Base-by-base conservation (phyloP, 345 rosid genomes). In the Luvunga scandens region DNA sequence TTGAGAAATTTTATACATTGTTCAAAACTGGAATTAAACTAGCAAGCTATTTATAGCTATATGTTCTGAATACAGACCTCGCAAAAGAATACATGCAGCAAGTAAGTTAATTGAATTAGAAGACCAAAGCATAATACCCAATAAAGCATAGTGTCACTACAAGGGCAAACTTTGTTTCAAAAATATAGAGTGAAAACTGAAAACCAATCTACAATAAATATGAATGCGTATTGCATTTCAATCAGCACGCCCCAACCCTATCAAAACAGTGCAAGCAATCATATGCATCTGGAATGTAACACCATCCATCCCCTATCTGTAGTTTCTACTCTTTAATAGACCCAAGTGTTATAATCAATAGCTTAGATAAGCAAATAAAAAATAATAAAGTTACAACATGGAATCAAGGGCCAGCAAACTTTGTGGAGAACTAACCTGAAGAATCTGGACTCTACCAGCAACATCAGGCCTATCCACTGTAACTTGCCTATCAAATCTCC, bases 391-490 rank as follows among this genome's bases (percentile, higher is more conserved):
- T 28, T 7, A 55, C 73, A 3, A 31, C 33, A 68, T 5, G 62
- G 30, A 45, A 34, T 61, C 13, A 22, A 63, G 48, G 22, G 9
- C 19, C 25, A 39, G 19, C 6, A 36, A 34, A 6, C 60, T 62
- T 31, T 4, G 14, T 19, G 56, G 22, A 39, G 24, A 62, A 69
- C 83, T 75, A 70, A 94, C 97, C 98, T 91, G 95, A 85, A 94
- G 97, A 71, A 94, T 94, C 83, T 85, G 91, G 66, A 92, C 93
- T 81, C 98, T 88, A 5, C 98, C 97, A 72, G 98, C 97, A 36
- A 91, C 97, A 89, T 93, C 97, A 80, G 98, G 98, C 81, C 97
- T 83, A 74, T 92, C 98, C 10, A 91, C 98, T 0, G 95, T 91
- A n/a, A 93, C 98, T 79, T 93, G 98, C 45, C 95, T 64, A 45